These are phyloP conservation scores for Xylariaceae sp. DNA, from an alignment of 2,329 filamentous ascomycete species.

Conservation along the genomic window DNA sequence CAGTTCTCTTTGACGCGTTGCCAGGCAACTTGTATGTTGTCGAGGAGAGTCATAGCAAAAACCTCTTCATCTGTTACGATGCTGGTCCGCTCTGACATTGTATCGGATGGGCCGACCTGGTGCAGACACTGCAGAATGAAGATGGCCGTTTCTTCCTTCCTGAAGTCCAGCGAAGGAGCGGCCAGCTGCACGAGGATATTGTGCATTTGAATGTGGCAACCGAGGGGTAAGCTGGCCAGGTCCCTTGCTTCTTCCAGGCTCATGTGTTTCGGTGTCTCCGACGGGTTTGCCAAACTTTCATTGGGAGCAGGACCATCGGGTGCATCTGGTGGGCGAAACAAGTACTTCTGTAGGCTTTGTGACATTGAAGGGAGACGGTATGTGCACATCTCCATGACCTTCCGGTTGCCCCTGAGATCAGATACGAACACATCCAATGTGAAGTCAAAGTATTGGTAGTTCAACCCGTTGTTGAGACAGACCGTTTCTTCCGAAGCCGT, in stretches of 20 bases:
- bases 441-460: constrained; percentile 37
- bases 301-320: constrained; percentile 10
- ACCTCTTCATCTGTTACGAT: neutral
- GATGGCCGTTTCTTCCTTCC: constrained; percentile 11
- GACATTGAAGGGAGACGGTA: constrained; percentile 5
- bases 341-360: constrained; percentile 5
- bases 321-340: constrained; percentile 1
- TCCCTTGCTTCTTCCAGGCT: constrained; percentile 5
- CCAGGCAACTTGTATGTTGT: constrained; percentile 5
- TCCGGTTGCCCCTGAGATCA: constrained; percentile 14
- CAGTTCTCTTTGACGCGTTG: constrained; percentile 9
- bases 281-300: constrained; percentile 6
- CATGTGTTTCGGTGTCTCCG: neutral
- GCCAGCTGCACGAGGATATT: constrained; percentile 8
- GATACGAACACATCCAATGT: constrained; percentile 7
- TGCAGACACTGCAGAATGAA: constrained; percentile 13
- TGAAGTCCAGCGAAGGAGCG: constrained; percentile 11
- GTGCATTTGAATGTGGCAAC: constrained; percentile 20
- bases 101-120: constrained; percentile 2
- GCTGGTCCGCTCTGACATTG: constrained; percentile 3
- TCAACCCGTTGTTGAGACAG: constrained; percentile 42
- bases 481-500: constrained; percentile 24
- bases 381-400: constrained; percentile 21
- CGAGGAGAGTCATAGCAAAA: constrained; percentile 5
- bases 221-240: constrained; percentile 5